Evolutionary conservation across 306 rosid species (phyloP).

Genomic region (Benincasa hispida): DNA sequence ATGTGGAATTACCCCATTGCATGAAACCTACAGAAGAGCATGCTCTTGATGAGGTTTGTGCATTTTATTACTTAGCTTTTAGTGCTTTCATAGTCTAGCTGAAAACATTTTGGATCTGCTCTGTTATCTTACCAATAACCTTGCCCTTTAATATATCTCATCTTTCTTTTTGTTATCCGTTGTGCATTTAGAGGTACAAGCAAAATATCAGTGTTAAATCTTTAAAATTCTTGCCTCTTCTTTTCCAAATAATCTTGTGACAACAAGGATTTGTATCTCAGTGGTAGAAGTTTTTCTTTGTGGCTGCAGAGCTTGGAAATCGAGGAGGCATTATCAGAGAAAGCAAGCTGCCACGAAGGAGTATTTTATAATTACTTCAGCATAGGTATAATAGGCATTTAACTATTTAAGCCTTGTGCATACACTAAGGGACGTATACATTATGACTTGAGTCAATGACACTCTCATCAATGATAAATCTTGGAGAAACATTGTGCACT

Average conservation of each 20-base stretch:
- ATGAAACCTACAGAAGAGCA: constrained; percentile 49
- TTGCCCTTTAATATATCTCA: background rate
- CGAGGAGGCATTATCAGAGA: constrained; percentile 59
- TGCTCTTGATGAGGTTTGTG: constrained; percentile 65
- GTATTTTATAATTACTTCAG: constrained; percentile 94
- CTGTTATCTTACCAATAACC: background rate
- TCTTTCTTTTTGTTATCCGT: background rate
- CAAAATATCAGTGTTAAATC: background rate
- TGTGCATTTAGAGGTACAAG: background rate
- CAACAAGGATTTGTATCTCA: background rate
- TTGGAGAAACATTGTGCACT: background rate
- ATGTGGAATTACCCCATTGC: constrained; percentile 53
- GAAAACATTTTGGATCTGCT: background rate
- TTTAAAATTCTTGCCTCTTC: background rate
- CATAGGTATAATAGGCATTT: constrained; percentile 46
- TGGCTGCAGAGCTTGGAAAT: constrained; percentile 57
- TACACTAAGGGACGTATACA: background rate
- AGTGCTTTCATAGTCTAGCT: background rate
- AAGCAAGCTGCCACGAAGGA: constrained; percentile 56
- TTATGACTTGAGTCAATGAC: background rate
- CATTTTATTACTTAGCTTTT: constrained; percentile 10
- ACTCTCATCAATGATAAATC: background rate
- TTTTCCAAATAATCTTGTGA: background rate
- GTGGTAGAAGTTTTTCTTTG: constrained; percentile 11
- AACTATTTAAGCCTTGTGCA: background rate